Percentiles rank a stretch among this genome's conserved stretches.
These are phyloP conservation scores for Aspergillus sojae DNA, from an alignment of 2,329 filamentous ascomycete species.

Conservation along the genomic window DNA sequence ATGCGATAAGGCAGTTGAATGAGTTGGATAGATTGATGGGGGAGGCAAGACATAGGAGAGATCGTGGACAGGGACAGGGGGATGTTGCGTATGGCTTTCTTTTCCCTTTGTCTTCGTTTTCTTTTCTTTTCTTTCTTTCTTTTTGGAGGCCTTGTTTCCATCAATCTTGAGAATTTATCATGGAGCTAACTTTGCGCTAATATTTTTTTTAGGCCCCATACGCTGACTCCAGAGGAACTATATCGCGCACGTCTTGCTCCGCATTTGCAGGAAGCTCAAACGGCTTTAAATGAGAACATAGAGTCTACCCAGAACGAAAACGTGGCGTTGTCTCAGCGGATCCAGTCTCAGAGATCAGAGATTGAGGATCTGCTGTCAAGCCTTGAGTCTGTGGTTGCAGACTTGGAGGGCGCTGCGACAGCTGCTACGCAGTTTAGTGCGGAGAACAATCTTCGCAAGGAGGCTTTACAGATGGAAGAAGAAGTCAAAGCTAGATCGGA, in stretches of 20 bases:
- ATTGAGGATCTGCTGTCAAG: slow-evolving; percentile 58
- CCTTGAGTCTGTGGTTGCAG: slow-evolving; percentile 59
- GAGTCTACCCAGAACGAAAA: slow-evolving; percentile 56
- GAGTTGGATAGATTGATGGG: slow-evolving; percentile 62
- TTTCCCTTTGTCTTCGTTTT: neutral
- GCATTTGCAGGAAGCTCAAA: slow-evolving; percentile 54
- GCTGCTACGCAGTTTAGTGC: slow-evolving; percentile 44
- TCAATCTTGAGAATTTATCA: neutral
- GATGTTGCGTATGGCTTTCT: slow-evolving; percentile 50
- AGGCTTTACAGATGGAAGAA: slow-evolving; percentile 48
- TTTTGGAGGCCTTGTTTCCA: neutral
- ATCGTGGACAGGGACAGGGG: slow-evolving; percentile 41
- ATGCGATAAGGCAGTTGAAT: slow-evolving; percentile 61
- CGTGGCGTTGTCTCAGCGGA: slow-evolving; percentile 52
- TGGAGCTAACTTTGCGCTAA: neutral
- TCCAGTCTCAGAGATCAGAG: slow-evolving; percentile 58
- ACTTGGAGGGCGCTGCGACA: slow-evolving; percentile 56
- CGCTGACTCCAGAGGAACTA: slow-evolving; percentile 57
- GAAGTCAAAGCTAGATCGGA: slow-evolving; percentile 38
- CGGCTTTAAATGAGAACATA: slow-evolving; percentile 54
- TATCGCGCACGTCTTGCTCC: slow-evolving; percentile 63
- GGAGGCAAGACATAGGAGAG: slow-evolving; percentile 59
- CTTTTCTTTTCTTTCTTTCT: neutral
- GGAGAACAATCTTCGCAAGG: slow-evolving; percentile 42
- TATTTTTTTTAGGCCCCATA: slow-evolving; percentile 55